Evolutionary conservation across 2,329 filamentous ascomycete species (phyloP).

Genomic region (Graphilbum ipis-grandicollis): DNA sequence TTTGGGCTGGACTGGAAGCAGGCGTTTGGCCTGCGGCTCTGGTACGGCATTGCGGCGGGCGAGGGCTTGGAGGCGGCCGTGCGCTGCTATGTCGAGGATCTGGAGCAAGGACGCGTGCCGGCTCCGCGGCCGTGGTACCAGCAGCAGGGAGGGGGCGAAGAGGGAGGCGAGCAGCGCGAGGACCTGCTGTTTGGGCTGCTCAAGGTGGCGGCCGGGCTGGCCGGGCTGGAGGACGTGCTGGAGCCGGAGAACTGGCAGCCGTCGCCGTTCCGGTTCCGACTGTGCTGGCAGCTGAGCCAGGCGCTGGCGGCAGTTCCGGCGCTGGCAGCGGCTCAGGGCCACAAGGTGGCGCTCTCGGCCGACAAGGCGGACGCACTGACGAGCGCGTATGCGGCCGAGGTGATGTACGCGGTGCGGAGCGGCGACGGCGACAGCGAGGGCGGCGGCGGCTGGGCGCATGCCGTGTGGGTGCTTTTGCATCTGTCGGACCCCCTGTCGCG

Average conservation of each 20-base stretch:
- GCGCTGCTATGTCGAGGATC: conserved; percentile 52
- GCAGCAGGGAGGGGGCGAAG: no score
- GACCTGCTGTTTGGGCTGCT: conserved; percentile 80
- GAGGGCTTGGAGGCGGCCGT: conserved; percentile 61
- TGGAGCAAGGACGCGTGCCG: conserved; percentile 54
- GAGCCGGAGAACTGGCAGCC: conserved; percentile 62
- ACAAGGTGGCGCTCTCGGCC: conserved; percentile 51
- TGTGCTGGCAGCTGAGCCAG: conserved; percentile 74
- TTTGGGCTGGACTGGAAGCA: conserved; percentile 89
- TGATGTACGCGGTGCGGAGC: conserved; percentile 3
- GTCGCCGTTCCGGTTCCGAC: conserved; percentile 54
- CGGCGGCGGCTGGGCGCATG: conserved; percentile 49
- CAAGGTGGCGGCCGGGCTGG: conserved; percentile 53
- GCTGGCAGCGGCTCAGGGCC: conserved; percentile 41
- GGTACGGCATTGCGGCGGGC: conserved; percentile 59
- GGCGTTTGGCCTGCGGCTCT: conserved; percentile 77
- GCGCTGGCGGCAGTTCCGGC: conserved; percentile 29
- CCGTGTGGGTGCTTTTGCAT: conserved; percentile 63
- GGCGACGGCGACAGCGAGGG: no score
- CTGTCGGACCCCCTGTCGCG: conserved; percentile 47
- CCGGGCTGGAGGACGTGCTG: conserved; percentile 51
- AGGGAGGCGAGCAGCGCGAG: conserved; percentile 34
- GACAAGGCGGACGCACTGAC: conserved; percentile 49
- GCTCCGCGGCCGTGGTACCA: conserved; percentile 61
- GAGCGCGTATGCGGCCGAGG: conserved; percentile 9